Evolutionary conservation across 768 basidiomycete genomes (phyloP).

Genomic region (Hypholoma sublateritium): DNA sequence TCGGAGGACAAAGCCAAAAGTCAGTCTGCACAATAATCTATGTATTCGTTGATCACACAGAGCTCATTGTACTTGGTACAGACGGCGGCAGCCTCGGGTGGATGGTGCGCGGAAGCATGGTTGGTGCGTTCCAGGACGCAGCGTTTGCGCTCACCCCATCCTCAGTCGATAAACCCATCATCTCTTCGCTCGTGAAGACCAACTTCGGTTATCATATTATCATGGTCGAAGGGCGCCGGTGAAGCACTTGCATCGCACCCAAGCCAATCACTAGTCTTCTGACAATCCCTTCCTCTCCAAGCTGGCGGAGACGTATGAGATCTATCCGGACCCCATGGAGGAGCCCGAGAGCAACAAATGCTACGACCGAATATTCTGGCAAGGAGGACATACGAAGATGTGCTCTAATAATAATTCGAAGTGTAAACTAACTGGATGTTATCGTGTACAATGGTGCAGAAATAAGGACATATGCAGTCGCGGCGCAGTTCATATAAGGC

Average conservation of each 20-base stretch:
- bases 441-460: too few relatives aligned
- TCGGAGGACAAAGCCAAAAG: conserved; percentile 92
- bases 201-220: conserved; percentile 87
- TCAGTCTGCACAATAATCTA: conserved; percentile 24
- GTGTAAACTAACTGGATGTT: too few relatives aligned
- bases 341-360: too few relatives aligned
- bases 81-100: conserved; percentile 86
- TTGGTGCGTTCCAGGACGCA: conserved; percentile 87
- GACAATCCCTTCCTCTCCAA: background rate
- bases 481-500: too few relatives aligned
- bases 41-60: background rate
- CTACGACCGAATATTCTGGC: too few relatives aligned
- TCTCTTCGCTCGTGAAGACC: conserved; percentile 78
- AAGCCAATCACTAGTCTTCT: background rate
- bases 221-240: conserved; percentile 85
- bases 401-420: too few relatives aligned
- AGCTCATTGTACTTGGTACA: conserved; percentile 25
- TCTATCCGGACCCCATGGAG: too few relatives aligned
- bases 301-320: background rate
- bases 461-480: too few relatives aligned
- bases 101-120: conserved; percentile 88
- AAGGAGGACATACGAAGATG: too few relatives aligned
- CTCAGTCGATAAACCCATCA: conserved; percentile 72
- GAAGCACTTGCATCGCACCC: conserved; percentile 6
- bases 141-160: conserved; percentile 82